Percentiles rank a stretch among this genome's conserved stretches.
Evolutionary conservation across 805 yeast genomes (phyloP).

Genomic region (Wickerhamomyces chambardii): DNA sequence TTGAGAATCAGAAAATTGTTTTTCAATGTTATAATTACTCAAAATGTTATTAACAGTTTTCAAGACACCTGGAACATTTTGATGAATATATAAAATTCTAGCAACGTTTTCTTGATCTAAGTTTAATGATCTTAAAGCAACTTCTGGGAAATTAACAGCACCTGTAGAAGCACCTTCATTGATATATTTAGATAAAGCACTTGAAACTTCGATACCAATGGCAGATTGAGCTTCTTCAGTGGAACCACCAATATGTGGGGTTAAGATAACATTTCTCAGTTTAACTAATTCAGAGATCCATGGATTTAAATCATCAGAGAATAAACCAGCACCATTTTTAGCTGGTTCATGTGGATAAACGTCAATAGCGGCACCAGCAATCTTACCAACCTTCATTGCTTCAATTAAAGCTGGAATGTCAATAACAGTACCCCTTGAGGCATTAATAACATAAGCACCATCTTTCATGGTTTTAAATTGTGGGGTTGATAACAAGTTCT

Average conservation of each 20-base stretch:
- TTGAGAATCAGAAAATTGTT: conserved; percentile 95
- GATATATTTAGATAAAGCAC: conserved; percentile 80
- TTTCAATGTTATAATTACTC: conserved; percentile 92
- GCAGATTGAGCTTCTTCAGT: conserved; percentile 99
- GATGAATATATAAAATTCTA: conserved; percentile 93
- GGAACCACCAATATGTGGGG: conserved; percentile 99
- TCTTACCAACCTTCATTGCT: conserved; percentile 87
- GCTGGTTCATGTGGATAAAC: conserved; percentile 98
- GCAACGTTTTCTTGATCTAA: conserved; percentile 83
- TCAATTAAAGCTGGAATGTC: conserved; percentile 90
- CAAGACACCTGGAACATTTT: conserved; percentile 98
- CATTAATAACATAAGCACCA: conserved; percentile 90
- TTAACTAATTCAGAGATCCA: conserved; percentile 81
- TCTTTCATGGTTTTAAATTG: conserved; percentile 95
- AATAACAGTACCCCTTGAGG: conserved; percentile 96
- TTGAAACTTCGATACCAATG: conserved; percentile 91
- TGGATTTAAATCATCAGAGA: conserved; percentile 61
- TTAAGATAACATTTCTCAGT: conserved; percentile 80
- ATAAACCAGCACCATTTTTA: conserved; percentile 82
- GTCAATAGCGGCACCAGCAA: conserved; percentile 96
- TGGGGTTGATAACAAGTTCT: conserved; percentile 79
- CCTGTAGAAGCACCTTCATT: conserved; percentile 94
- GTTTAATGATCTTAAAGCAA: conserved; percentile 77
- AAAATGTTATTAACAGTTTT: conserved; percentile 94
- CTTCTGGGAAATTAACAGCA: conserved; percentile 99